Percentiles rank a stretch among this genome's conserved stretches.
These are phyloP conservation scores for Sarocladiaceae sp. DNA, from an alignment of 2,329 filamentous ascomycete species.

Conservation along the genomic window DNA sequence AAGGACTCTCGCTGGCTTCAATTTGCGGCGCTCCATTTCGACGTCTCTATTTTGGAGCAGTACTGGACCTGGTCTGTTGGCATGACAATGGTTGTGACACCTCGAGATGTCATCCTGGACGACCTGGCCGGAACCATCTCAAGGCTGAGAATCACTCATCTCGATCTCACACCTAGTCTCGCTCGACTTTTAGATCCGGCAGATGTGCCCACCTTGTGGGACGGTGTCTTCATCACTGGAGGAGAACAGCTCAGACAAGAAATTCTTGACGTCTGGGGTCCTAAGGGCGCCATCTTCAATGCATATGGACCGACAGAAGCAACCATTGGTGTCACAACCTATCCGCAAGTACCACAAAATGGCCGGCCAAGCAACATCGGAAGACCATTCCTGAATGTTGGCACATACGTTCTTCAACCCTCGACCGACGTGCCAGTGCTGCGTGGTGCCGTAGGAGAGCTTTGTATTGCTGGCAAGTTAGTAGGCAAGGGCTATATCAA, in stretches of 20 bases:
- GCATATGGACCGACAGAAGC: constrained; percentile 90
- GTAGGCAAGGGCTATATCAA: constrained; percentile 90
- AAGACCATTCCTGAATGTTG: constrained; percentile 80
- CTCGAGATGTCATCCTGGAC: constrained; percentile 79
- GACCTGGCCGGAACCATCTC: constrained; percentile 73
- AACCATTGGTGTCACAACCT: constrained; percentile 90
- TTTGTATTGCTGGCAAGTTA: constrained; percentile 81
- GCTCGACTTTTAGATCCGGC: constrained; percentile 74
- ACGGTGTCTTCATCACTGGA: constrained; percentile 88
- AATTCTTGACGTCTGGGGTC: constrained; percentile 82
- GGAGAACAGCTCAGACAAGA: constrained; percentile 86
- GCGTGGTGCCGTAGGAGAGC: constrained; percentile 76
- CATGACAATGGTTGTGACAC: constrained; percentile 77
- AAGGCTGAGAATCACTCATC: constrained; percentile 74
- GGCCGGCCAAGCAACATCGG: constrained; percentile 88
- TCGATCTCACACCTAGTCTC: constrained; percentile 86
- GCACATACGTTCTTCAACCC: constrained; percentile 71
- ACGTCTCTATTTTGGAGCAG: constrained; percentile 88
- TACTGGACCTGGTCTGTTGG: constrained; percentile 95
- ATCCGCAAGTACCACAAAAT: constrained; percentile 70
- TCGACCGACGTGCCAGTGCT: constrained; percentile 68
- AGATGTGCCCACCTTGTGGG: constrained; percentile 74
- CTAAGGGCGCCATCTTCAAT: constrained; percentile 79
- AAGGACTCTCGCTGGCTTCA: constrained; percentile 76
- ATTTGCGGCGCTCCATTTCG: constrained; percentile 92